Evolutionary conservation across 2,329 filamentous ascomycete genomes (phyloP).

Genomic region (Dactylellina sp.): DNA sequence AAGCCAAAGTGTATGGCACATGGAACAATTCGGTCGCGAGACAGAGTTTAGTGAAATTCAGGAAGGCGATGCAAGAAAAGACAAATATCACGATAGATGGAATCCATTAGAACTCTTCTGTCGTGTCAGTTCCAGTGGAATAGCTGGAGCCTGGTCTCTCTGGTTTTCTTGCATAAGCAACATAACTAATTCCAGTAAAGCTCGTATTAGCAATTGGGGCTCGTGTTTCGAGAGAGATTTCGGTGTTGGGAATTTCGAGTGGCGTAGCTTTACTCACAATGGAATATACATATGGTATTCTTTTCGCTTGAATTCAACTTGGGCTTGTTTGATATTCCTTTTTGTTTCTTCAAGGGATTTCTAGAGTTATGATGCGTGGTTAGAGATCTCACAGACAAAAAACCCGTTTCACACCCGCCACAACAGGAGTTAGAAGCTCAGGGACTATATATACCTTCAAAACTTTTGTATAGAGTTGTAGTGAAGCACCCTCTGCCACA

Average conservation of each 20-base stretch:
- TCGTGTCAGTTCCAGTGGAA: neutral
- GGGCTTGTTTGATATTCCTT: conserved; percentile 28
- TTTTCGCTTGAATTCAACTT: conserved; percentile 51
- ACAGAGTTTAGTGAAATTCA: neutral
- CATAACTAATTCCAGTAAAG: conserved; percentile 19
- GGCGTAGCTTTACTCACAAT: conserved; percentile 36
- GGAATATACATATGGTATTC: conserved; percentile 56
- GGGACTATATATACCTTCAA: conserved; percentile 35
- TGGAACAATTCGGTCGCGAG: neutral
- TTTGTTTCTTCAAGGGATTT: conserved; percentile 51
- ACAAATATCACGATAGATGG: neutral
- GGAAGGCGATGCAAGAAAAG: neutral
- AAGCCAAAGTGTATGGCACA: neutral
- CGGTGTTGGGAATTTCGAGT: neutral
- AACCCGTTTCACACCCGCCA: conserved; percentile 1
- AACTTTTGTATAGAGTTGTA: conserved; percentile 52
- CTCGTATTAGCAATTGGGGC: conserved; percentile 1
- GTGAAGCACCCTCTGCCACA: conserved; percentile 50
- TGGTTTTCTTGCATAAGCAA: conserved; percentile 52
- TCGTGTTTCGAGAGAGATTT: neutral
- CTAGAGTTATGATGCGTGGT: conserved; percentile 1
- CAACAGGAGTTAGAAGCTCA: neutral
- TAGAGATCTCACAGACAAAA: conserved; percentile 7
- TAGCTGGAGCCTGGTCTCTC: neutral
- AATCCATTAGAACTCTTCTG: neutral